Base-by-base conservation (phyloP, 495 filamentous ascomycete genomes). In the Xylaria nigripes region DNA sequence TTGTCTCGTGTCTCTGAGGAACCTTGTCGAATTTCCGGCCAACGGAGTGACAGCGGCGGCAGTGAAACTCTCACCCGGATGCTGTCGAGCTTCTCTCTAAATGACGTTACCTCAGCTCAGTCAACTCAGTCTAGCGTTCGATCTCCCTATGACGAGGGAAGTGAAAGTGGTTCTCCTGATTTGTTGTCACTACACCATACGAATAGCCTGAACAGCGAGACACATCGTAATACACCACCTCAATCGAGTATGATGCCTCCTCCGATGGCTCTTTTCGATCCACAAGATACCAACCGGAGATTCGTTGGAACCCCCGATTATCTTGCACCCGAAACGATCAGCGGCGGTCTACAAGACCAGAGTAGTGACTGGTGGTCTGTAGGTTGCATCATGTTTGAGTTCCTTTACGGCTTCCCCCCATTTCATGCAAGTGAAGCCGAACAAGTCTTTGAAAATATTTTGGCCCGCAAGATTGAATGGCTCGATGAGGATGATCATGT, bases 281-380 rank as follows among this genome's bases (percentile, higher is more conserved):
- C 93, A 0, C 86, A 94, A 62, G 93, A 98, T 61, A 90, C 83
- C 55, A 92, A 89, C 64, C 84, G 94, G 46, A 84, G 87, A 34
- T 98, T 98, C 65, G 93, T 98, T 16, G 93, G 93, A 36, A 98
- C 93, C 1, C 93, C 93, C 1, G 93, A 98, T 71, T 98, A 98
- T 69, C 80, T 98, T 16, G 92, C 93, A 2, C 93, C 93, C 2
- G 93, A 98, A 67, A 98, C 93, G 0, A 95, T 98, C 66, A 90
- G 88, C 62, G 93, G 93, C 46, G 80, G 87, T 55, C 89, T 91
- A 0, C 93, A 97, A 70, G 93, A 98, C 66, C 90, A 97, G 66
- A 91, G 90, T 59, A 96, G 93, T 68, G 93, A 98, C 80, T 98
- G 93, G 93, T 98, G 93, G 93, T 97, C 93, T 6, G 73, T 98